These are phyloP conservation scores for Tulasnella sp. DNA, from an alignment of 768 basidiomycete genomes.

Conservation along the genomic window DNA sequence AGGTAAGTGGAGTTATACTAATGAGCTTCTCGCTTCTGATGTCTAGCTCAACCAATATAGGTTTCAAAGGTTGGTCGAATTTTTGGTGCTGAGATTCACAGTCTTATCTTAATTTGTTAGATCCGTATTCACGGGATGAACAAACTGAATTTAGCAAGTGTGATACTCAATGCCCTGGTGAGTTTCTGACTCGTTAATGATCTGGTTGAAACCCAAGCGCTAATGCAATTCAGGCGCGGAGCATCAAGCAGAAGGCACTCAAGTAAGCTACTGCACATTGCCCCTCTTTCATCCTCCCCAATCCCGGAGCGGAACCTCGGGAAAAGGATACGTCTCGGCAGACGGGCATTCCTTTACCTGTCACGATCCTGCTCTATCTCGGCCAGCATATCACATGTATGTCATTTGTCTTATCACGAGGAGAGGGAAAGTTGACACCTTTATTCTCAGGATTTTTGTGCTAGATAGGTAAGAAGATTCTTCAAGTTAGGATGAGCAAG, in stretches of 20 bases:
- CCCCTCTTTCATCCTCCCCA: constrained; percentile 39
- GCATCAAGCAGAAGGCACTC: constrained; percentile 32
- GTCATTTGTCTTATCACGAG: too few relatives aligned
- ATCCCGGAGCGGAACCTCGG: constrained; percentile 19
- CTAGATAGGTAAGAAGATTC: constrained; percentile 39
- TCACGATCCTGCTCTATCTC: constrained; percentile 39
- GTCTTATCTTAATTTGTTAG: constrained; percentile 21
- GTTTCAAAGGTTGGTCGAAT: constrained; percentile 40
- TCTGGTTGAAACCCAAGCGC: not conserved
- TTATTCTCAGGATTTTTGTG: too few relatives aligned
- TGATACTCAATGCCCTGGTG: constrained; percentile 24
- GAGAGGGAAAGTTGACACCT: too few relatives aligned
- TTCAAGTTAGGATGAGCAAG: too few relatives aligned
- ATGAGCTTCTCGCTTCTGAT: too few relatives aligned
- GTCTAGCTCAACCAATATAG: too few relatives aligned
- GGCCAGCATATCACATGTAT: constrained; percentile 49
- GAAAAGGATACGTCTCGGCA: constrained; percentile 34
- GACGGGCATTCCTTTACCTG: constrained; percentile 47
- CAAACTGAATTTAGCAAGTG: constrained; percentile 42
- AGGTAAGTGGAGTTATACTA: constrained; percentile 37
- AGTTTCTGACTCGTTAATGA: constrained; percentile 8
- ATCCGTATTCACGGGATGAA: constrained; percentile 48
- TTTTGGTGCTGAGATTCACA: not conserved
- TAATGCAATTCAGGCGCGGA: constrained; percentile 34
- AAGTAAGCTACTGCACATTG: constrained; percentile 42